Evolutionary conservation across 352 stramenopile genomes (phyloP).

Genomic region (Globisporangium ultimum): DNA sequence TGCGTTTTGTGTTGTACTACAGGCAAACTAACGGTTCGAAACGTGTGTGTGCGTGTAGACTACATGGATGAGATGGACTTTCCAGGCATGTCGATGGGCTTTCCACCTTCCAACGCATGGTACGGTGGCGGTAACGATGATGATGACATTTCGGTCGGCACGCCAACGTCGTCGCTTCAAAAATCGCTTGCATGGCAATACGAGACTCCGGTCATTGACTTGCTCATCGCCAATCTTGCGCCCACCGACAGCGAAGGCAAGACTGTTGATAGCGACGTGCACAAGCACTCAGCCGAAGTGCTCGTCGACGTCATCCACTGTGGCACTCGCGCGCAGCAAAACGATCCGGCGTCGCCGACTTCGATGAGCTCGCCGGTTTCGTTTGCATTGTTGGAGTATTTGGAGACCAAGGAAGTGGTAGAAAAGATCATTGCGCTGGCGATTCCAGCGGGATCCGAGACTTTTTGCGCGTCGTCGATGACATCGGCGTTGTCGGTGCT

Average conservation of each 20-base stretch:
- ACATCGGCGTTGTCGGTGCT: constrained; percentile 74
- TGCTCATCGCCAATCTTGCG: constrained; percentile 54
- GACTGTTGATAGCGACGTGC: constrained; percentile 61
- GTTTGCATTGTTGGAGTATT: constrained; percentile 71
- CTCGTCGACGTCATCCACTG: constrained; percentile 86
- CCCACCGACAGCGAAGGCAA: constrained; percentile 27
- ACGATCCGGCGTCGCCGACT: constrained; percentile 56
- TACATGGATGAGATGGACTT: constrained; percentile 90
- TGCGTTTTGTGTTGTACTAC: too few relatives aligned
- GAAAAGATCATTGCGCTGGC: constrained; percentile 66
- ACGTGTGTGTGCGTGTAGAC: constrained; percentile 25
- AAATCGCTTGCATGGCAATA: constrained; percentile 76
- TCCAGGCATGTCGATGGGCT: constrained; percentile 69
- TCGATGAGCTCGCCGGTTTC: constrained; percentile 50
- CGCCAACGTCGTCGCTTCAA: constrained; percentile 55
- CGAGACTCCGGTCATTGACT: constrained; percentile 65
- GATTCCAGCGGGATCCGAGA: constrained; percentile 29
- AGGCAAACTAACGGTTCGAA: not conserved
- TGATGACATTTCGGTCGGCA: constrained; percentile 60
- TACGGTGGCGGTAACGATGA: constrained; percentile 63
- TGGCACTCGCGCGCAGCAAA: constrained; percentile 70
- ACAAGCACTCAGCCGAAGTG: constrained; percentile 83
- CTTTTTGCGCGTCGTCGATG: constrained; percentile 67
- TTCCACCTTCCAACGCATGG: constrained; percentile 70
- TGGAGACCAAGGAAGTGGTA: constrained; percentile 71